Conservation (phyloP, 495 filamentous ascomycete genomes). For the Paragyromitra xinjiangensis region DNA sequence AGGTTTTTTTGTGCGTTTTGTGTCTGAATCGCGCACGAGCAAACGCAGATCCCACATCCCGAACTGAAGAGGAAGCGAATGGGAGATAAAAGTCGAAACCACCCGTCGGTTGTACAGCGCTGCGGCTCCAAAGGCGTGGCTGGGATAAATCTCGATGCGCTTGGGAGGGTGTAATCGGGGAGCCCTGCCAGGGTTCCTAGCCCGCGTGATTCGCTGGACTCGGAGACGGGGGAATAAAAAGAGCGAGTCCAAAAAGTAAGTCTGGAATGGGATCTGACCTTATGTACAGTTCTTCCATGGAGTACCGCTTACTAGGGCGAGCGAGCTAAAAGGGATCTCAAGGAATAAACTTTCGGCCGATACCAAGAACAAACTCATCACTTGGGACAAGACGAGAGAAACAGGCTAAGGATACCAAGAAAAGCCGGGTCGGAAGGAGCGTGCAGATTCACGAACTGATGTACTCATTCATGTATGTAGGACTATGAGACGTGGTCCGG, state of each 20-base stretch:
- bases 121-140: constrained; percentile 40
- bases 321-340: background rate
- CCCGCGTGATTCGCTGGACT: constrained; percentile 20
- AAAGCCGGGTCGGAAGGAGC: constrained; percentile 8
- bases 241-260: constrained; percentile 17
- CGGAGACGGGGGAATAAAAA: constrained; percentile 41
- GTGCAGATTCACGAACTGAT: constrained; percentile 18
- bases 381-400: background rate
- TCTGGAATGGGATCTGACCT: background rate
- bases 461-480: background rate
- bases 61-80: constrained; percentile 24
- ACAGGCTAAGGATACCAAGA: background rate
- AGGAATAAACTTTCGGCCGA: constrained; percentile 39
- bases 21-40: constrained; percentile 21
- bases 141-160: constrained; percentile 24
- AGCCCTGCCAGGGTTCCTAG: background rate
- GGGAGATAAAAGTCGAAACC: constrained; percentile 10
- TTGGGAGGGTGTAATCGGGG: background rate
- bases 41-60: constrained; percentile 7
- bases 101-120: constrained; percentile 24
- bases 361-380: background rate
- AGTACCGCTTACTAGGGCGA: constrained; percentile 1
- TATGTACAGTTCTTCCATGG: background rate
- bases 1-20: constrained; percentile 20
- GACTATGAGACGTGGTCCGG: constrained; percentile 34